These are phyloP conservation scores for Ophiostoma montium DNA, from an alignment of 2,329 filamentous ascomycete species.

Conservation along the genomic window DNA sequence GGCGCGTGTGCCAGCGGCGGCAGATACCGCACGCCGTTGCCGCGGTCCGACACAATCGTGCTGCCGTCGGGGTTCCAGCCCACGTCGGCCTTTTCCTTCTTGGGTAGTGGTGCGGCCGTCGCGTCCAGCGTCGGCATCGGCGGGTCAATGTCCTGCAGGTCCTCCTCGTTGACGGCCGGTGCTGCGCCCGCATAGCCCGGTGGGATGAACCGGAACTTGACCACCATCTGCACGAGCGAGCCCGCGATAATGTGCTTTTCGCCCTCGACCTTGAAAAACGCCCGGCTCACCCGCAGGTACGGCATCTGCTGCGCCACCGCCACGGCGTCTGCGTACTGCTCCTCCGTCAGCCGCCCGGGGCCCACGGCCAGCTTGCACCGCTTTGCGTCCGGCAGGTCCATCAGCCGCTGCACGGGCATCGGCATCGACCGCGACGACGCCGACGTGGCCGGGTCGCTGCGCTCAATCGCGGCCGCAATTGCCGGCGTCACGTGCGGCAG, in stretches of 20 bases:
- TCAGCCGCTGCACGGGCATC: conserved; percentile 71
- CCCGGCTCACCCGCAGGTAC: conserved; percentile 69
- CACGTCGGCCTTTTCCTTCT: conserved; percentile 45
- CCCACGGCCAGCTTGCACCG: conserved; percentile 59
- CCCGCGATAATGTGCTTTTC: conserved; percentile 86
- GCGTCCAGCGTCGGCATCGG: conserved; percentile 87
- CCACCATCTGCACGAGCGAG: conserved; percentile 82
- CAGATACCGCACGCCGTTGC: conserved; percentile 51
- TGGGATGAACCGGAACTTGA: conserved; percentile 89
- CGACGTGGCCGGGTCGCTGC: conserved; percentile 54
- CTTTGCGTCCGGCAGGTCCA: conserved; percentile 64
- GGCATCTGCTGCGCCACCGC: conserved; percentile 73
- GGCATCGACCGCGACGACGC: not conserved
- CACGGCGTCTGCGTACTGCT: conserved; percentile 64
- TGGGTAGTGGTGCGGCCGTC: conserved; percentile 62
- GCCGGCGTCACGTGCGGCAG: conserved; percentile 70
- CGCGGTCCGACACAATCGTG: conserved; percentile 29
- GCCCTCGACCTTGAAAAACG: conserved; percentile 96
- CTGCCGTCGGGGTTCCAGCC: conserved; percentile 48
- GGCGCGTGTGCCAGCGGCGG: conserved; percentile 84
- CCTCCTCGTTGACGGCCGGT: conserved; percentile 59
- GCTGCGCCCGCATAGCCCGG: conserved; percentile 59
- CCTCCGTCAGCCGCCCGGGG: conserved; percentile 54
- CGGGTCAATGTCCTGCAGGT: conserved; percentile 82
- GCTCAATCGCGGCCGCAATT: conserved; percentile 54